Base-by-base conservation (phyloP, 2,329 filamentous ascomycete genomes). In the Colletotrichum tabaci region DNA sequence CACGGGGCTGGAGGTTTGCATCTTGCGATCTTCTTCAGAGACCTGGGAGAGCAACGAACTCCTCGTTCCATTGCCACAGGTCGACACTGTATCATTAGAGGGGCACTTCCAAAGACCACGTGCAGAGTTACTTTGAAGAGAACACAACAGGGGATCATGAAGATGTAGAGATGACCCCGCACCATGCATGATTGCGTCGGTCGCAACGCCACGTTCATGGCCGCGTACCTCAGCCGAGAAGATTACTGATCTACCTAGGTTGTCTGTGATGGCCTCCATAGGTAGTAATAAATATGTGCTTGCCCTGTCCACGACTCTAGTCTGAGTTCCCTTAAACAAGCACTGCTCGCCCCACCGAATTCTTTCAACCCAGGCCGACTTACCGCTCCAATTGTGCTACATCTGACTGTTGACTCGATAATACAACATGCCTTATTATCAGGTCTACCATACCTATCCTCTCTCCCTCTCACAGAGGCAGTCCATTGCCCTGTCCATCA, bases 1-100 rank as follows among this genome's bases (percentile, higher is more conserved):
- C 65, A 47, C 38, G n/a, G 75, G 69, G 69, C 18, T 70, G 30
- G 61, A 35, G 66, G 66, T 35, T 46, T 63, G 13, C 56, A 63
- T 18, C 64, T 73, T 5, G 68, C 64, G 0, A 68, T 7, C 46
- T 44, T 73, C 7, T 50, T 70, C 10, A 12, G 38, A 5, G 50
- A 69, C 13, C 50, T 73, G 8, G 69, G 66, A 57, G 56, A 58
- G 18, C 57, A 35, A 2, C 23, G 21, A 0, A 62, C 73, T 10
- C 9, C 73, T 21, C 60, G 57, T 6, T 30, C 21, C 2, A 40
- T 71, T 2, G 63, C 63, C 12, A 21, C 56, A 21, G 64, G 46
- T 4, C 18, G 12, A 9, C 30, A 9, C 15, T 61, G 3, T 61
- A 15, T 18, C 64, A 16, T 55, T 46, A 44, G 30, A 9, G 30